Evolutionary conservation across 2,329 filamentous ascomycete genomes (phyloP).

Genomic region (Talaromyces sp.): DNA sequence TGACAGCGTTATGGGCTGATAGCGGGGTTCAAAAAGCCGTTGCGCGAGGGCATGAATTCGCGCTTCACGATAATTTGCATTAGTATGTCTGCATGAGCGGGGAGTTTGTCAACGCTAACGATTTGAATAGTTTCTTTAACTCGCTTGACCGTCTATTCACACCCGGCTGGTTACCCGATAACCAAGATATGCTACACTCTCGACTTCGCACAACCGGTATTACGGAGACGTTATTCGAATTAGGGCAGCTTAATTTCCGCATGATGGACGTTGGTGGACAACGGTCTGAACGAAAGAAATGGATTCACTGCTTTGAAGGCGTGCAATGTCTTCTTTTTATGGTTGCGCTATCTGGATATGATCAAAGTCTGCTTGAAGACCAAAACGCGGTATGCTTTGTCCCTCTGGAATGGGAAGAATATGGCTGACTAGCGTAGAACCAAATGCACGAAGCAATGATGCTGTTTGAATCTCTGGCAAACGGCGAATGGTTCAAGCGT

Average conservation of each 20-base stretch:
- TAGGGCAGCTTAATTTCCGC: conserved; percentile 87
- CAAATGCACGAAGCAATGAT: conserved; percentile 90
- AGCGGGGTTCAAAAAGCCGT: conserved; percentile 83
- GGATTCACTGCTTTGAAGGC: conserved; percentile 95
- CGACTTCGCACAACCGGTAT: conserved; percentile 91
- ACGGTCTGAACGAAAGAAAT: conserved; percentile 91
- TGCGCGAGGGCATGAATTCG: conserved; percentile 91
- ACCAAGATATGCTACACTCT: conserved; percentile 91
- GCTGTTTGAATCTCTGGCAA: conserved; percentile 82
- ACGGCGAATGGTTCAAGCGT: conserved; percentile 81
- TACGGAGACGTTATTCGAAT: conserved; percentile 89
- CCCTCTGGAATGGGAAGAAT: neutral
- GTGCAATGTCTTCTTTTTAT: conserved; percentile 90
- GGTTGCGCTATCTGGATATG: conserved; percentile 92
- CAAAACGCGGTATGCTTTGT: conserved; percentile 76
- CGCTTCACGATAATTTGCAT: conserved; percentile 88
- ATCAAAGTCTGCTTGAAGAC: conserved; percentile 93
- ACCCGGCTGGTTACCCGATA: conserved; percentile 78
- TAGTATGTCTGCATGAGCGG: conserved; percentile 63
- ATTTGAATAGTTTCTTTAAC: conserved; percentile 70
- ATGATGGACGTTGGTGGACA: conserved; percentile 97
- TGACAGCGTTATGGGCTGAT: conserved; percentile 83
- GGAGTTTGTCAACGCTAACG: neutral
- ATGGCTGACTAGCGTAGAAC: conserved; percentile 54
- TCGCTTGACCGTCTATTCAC: conserved; percentile 74